A percentile compares a stretch with the other conserved stretches of the same genome.
These are phyloP conservation scores for Ophiocordyceps camponoti-leonardi DNA, from an alignment of 2,329 filamentous ascomycete genomes.

Conservation along the genomic window DNA sequence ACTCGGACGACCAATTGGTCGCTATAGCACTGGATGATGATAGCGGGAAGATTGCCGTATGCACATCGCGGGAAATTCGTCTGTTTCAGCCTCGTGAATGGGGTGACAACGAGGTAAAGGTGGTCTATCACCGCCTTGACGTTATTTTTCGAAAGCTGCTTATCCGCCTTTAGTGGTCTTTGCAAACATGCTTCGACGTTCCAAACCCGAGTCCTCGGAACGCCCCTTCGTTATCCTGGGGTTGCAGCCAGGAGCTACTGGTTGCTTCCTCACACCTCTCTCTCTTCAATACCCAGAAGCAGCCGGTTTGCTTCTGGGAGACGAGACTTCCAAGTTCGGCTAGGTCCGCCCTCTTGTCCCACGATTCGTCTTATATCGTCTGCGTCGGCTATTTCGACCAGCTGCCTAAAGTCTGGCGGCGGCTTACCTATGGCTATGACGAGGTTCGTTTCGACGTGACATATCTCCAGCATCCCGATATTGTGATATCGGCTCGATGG, in stretches of 20 bases:
- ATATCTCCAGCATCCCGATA: slow-evolving; percentile 70
- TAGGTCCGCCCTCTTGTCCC: slow-evolving; percentile 63
- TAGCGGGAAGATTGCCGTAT: slow-evolving; percentile 71
- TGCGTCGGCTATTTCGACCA: slow-evolving; percentile 64
- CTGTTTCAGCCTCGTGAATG: slow-evolving; percentile 63
- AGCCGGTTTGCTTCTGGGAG: slow-evolving; percentile 50
- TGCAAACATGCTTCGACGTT: slow-evolving; percentile 43
- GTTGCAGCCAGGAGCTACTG: slow-evolving; percentile 67
- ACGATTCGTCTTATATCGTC: slow-evolving; percentile 75
- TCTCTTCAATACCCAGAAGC: slow-evolving; percentile 40
- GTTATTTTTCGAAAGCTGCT: slow-evolving; percentile 4
- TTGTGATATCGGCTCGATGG: slow-evolving; percentile 79
- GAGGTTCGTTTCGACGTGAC: slow-evolving; percentile 79
- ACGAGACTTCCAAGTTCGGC: slow-evolving; percentile 55
- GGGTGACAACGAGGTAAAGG: slow-evolving; percentile 57
- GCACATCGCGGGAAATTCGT: slow-evolving; percentile 48
- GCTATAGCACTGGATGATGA: slow-evolving; percentile 67
- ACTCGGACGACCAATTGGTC: slow-evolving; percentile 42
- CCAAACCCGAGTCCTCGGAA: slow-evolving; percentile 10
- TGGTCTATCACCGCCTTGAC: slow-evolving; percentile 19
- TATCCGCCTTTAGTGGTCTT: slow-evolving; percentile 33
- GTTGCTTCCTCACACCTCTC: slow-evolving; percentile 54
- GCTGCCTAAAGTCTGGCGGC: slow-evolving; percentile 83
- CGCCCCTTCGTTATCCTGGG: slow-evolving; percentile 60
- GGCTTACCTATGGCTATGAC: slow-evolving; percentile 65